A percentile compares a stretch with the other conserved stretches of the same genome.
These are phyloP conservation scores for Rhododendron henanense DNA, from an alignment of 148 eudicot species.

Conservation along the genomic window DNA sequence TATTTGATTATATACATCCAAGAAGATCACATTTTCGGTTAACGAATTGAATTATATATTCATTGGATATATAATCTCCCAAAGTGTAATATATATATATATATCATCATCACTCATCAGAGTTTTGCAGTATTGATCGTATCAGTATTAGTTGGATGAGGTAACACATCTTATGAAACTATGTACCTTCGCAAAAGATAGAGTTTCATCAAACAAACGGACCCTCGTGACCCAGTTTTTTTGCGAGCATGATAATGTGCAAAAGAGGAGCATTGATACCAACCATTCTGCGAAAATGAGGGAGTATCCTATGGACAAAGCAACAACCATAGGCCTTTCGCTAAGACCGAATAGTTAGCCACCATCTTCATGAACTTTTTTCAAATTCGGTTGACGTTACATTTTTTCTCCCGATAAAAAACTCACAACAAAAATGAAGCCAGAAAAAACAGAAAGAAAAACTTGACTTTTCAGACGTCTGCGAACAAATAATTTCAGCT, in stretches of 20 bases:
- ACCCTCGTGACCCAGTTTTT: background rate
- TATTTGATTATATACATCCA: too few relatives aligned
- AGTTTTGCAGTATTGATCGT: too few relatives aligned
- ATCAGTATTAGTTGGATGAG: too few relatives aligned
- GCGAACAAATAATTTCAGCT: conserved; percentile 24
- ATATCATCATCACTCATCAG: too few relatives aligned
- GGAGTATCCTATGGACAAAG: background rate
- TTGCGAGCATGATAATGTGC: background rate
- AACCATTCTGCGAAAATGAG: background rate
- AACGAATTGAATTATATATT: too few relatives aligned
- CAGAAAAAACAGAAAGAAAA: background rate
- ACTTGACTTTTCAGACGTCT: background rate
- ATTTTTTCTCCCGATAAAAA: background rate
- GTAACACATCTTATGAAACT: background rate
- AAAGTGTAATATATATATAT: too few relatives aligned
- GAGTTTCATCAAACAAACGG: background rate
- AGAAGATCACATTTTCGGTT: too few relatives aligned
- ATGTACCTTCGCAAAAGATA: background rate
- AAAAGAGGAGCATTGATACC: background rate
- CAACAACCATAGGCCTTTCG: background rate
- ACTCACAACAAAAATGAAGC: background rate
- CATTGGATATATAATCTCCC: background rate
- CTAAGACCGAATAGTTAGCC: background rate
- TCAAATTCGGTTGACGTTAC: background rate
- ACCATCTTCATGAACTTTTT: background rate